Percentiles rank a stretch among this genome's conserved stretches.
These are phyloP conservation scores for Phytophthora palmivora DNA, from an alignment of 352 stramenopile species.

Conservation along the genomic window DNA sequence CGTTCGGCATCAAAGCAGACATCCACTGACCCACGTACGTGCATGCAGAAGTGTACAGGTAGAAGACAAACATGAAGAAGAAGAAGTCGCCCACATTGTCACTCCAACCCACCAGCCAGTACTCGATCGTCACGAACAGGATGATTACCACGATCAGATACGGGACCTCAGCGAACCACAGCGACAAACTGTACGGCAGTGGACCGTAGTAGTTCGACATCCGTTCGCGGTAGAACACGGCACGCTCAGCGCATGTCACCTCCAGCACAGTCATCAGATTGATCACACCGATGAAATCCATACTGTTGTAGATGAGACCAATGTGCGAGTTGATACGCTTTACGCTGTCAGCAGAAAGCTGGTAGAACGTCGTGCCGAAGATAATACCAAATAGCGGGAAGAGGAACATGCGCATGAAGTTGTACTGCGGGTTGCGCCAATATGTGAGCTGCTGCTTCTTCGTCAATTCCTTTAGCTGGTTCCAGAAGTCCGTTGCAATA, in stretches of 20 bases:
- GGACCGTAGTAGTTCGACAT: slow-evolving; percentile 82
- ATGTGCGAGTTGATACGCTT: slow-evolving; percentile 68
- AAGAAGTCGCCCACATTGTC: slow-evolving; percentile 44
- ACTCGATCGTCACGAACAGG: slow-evolving; percentile 65
- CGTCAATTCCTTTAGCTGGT: slow-evolving; percentile 34
- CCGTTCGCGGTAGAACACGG: slow-evolving; percentile 64
- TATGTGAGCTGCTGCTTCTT: slow-evolving; percentile 57
- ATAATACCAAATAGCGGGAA: slow-evolving; percentile 69
- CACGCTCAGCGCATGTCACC: slow-evolving; percentile 49
- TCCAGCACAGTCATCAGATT: slow-evolving; percentile 69
- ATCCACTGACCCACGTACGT: slow-evolving; percentile 82
- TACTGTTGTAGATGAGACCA: slow-evolving; percentile 76
- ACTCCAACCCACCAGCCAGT: slow-evolving; percentile 65
- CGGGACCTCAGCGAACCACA: slow-evolving; percentile 68
- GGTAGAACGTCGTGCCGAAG: slow-evolving; percentile 74
- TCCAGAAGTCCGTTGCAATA: slow-evolving; percentile 54
- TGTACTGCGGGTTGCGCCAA: slow-evolving; percentile 68
- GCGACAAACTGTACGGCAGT: slow-evolving; percentile 68
- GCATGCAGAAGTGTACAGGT: slow-evolving; percentile 68
- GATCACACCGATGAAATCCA: slow-evolving; percentile 72
- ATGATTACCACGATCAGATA: slow-evolving; percentile 62
- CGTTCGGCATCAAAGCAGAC: slow-evolving; percentile 71
- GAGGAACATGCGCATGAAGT: slow-evolving; percentile 66
- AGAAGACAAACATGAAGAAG: slow-evolving; percentile 57
- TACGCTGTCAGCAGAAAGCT: slow-evolving; percentile 38